phyloP scores from a whole-genome alignment of 2,329 filamentous ascomycete species.

The Dothidotthia symphoricarpi region DNA sequence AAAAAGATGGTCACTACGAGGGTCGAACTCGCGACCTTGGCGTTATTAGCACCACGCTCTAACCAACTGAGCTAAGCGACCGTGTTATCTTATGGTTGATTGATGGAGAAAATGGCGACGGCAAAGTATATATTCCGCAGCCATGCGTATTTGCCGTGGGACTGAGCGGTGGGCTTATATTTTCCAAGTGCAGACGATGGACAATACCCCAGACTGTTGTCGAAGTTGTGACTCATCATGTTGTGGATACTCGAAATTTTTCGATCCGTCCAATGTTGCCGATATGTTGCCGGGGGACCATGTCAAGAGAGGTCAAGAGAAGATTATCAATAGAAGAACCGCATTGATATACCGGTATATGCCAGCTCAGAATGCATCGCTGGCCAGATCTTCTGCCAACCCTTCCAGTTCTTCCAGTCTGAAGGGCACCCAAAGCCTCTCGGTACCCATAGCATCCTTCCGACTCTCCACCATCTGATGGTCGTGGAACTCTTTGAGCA shows the following conservation, averaged over 20 bases:
- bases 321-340: too few species aligned
- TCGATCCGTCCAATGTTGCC: too few species aligned
- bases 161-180: too few species aligned
- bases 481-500: constrained; percentile 97
- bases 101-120: background rate
- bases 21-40: constrained; percentile 24
- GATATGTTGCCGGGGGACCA: too few species aligned
- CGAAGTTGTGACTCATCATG: too few species aligned
- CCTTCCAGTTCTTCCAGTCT: constrained; percentile 83
- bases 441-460: constrained; percentile 81
- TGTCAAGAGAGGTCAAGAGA: too few species aligned
- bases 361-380: constrained; percentile 24
- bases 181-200: too few species aligned
- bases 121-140: background rate
- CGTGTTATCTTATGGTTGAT: constrained; percentile 6
- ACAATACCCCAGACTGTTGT: too few species aligned
- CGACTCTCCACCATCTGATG: constrained; percentile 94
- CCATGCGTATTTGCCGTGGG: too few species aligned
- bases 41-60: constrained; percentile 25
- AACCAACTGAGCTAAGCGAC: constrained; percentile 26
- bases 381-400: constrained; percentile 73
- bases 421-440: constrained; percentile 82
- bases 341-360: constrained; percentile 3
- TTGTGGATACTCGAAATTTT: too few species aligned
- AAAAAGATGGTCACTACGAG: constrained; percentile 23